These are phyloP conservation scores for Paracoccidioides lutzii DNA, from an alignment of 2,329 filamentous ascomycete genomes.

Conservation along the genomic window DNA sequence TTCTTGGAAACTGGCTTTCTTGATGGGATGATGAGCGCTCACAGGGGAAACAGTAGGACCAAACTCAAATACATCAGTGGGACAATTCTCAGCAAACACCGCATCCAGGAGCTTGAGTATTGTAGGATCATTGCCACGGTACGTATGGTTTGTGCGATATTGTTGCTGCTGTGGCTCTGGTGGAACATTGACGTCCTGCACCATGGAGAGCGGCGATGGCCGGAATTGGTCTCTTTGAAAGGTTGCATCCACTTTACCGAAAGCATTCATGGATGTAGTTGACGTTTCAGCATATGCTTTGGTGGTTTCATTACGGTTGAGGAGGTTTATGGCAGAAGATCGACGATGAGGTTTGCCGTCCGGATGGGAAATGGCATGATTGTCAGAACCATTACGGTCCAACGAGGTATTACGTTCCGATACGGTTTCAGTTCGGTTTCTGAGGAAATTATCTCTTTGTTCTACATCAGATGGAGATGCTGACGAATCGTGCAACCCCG, in stretches of 20 bases:
- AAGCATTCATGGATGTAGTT: slow-evolving; percentile 50
- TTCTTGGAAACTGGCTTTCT: slow-evolving; percentile 41
- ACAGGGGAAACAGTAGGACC: slow-evolving; percentile 68
- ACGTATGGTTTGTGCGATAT: slow-evolving; percentile 61
- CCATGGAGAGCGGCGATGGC: slow-evolving; percentile 26
- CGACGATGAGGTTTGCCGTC: slow-evolving; percentile 26
- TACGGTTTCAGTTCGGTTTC: slow-evolving; percentile 10
- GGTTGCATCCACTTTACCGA: slow-evolving; percentile 50
- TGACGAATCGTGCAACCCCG: slow-evolving; percentile 23
- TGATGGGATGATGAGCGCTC: slow-evolving; percentile 40
- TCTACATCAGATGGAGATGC: slow-evolving; percentile 24
- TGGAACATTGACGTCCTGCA: slow-evolving; percentile 16
- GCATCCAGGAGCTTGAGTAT: slow-evolving; percentile 59
- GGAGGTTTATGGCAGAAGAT: slow-evolving; percentile 46
- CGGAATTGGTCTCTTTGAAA: slow-evolving; percentile 27
- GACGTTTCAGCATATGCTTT: slow-evolving; percentile 54
- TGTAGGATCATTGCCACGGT: slow-evolving; percentile 60
- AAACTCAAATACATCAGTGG: slow-evolving; percentile 49
- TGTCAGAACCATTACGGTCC: slow-evolving; percentile 17
- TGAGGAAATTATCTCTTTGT: slow-evolving; percentile 17
- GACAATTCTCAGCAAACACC: slow-evolving; percentile 60
- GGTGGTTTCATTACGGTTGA: slow-evolving; percentile 43
- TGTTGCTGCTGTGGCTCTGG: slow-evolving; percentile 25
- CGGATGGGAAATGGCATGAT: slow-evolving; percentile 13
- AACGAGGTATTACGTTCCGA: slow-evolving; percentile 17